These are phyloP conservation scores for Panicum hallii DNA, from an alignment of 202 grass and related monocot genomes.

Conservation along the genomic window DNA sequence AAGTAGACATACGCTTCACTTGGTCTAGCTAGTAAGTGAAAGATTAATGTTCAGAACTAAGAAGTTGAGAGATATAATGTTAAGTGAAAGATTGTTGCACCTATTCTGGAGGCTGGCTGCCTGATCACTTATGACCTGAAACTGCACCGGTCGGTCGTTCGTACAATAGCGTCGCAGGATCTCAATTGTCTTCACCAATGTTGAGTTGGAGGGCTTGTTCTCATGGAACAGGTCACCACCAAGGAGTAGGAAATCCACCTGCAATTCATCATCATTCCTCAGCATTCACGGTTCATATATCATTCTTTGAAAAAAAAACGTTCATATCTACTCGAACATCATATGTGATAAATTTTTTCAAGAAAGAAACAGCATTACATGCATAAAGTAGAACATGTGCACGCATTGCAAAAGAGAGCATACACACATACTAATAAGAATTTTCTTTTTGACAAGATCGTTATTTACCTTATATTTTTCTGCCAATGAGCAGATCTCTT, in stretches of 20 bases:
- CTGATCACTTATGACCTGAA: constrained; percentile 65
- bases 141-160: constrained; percentile 48
- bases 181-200: constrained; percentile 59
- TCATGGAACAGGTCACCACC: constrained; percentile 68
- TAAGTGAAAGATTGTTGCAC: constrained; percentile 2
- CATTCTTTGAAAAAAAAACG: background rate
- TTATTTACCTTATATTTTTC: constrained; percentile 51
- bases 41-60: background rate
- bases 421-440: background rate
- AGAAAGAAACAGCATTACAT: too few relatives aligned
- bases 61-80: background rate
- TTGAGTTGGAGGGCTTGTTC: constrained; percentile 66
- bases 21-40: background rate
- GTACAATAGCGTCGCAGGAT: constrained; percentile 54
- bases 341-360: background rate
- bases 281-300: background rate
- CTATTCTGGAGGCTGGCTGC: constrained; percentile 53
- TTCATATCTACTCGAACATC: background rate
- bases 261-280: background rate
- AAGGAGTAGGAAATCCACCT: constrained; percentile 72
- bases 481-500: constrained; percentile 68
- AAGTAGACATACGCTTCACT: background rate
- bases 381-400: background rate
- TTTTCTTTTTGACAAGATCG: background rate
- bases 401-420: background rate